phyloP scores from a whole-genome alignment of 1,284 basidiomycete species.

The Cryptococcus sp. region DNA sequence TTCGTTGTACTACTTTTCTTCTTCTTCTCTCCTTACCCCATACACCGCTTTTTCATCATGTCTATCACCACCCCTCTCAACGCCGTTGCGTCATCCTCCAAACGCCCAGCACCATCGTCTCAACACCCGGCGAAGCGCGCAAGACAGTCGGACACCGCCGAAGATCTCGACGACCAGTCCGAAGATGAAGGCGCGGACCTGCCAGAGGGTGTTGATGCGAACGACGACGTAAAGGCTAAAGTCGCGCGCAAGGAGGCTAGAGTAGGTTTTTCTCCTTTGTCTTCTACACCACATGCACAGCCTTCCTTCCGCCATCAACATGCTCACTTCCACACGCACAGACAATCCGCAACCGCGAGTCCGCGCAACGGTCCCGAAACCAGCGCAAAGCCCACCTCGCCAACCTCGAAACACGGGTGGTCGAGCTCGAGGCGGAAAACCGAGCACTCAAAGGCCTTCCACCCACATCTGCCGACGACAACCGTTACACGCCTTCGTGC shows the following conservation, averaged over 20 bases:
- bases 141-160: conserved; percentile 22
- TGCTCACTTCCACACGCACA: conserved; percentile 8
- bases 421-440: conserved; percentile 50
- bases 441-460: conserved; percentile 29
- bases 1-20: conserved; percentile 16
- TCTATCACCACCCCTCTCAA: conserved; percentile 7
- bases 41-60: conserved; percentile 1
- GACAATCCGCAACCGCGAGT: conserved; percentile 50
- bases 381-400: conserved; percentile 51
- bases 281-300: background rate
- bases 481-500: conserved; percentile 7
- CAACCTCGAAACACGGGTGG: conserved; percentile 48
- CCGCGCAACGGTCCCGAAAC: conserved; percentile 50
- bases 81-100: conserved; percentile 26
- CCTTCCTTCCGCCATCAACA: background rate
- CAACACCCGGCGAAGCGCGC: conserved; percentile 20
- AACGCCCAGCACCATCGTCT: conserved; percentile 19
- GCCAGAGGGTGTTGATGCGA: conserved; percentile 12
- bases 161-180: conserved; percentile 17
- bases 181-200: conserved; percentile 15
- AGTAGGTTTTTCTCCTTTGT: conserved; percentile 26
- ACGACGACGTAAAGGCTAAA: conserved; percentile 39
- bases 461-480: conserved; percentile 1
- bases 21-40: background rate
- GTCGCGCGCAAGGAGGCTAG: conserved; percentile 44